These are phyloP conservation scores for Cicer judaicum DNA, from an alignment of 306 rosid genomes.

Conservation along the genomic window DNA sequence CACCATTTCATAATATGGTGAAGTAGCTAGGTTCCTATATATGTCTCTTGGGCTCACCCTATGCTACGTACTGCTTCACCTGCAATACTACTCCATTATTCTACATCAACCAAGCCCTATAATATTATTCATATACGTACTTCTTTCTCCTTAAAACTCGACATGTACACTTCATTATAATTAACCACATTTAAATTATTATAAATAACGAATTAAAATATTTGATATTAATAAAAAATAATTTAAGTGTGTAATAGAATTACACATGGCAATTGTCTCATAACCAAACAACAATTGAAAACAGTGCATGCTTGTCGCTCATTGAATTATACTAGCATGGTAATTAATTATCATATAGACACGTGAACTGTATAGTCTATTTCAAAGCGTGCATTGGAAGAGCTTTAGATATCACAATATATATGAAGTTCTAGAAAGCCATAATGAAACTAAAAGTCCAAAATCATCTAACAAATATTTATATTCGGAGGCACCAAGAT, in stretches of 20 bases:
- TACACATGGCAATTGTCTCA: too few species aligned
- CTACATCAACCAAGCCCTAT: not conserved
- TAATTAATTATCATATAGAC: slow-evolving; percentile 14
- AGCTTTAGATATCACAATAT: not conserved
- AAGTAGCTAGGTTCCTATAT: not conserved
- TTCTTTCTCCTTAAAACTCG: too few species aligned
- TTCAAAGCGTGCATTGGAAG: slow-evolving; percentile 31
- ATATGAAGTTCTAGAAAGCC: slow-evolving; percentile 21
- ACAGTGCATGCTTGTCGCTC: not conserved
- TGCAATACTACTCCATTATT: not conserved
- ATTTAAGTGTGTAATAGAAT: too few species aligned
- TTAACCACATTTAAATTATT: too few species aligned
- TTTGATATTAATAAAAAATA: too few species aligned
- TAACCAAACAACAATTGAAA: too few species aligned
- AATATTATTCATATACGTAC: too few species aligned
- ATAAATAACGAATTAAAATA: too few species aligned
- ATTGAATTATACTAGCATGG: not conserved
- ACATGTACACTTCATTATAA: too few species aligned
- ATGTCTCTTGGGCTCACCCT: not conserved
- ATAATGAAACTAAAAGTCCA: too few species aligned
- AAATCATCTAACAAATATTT: too few species aligned
- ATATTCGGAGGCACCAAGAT: too few species aligned
- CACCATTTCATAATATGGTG: slow-evolving; percentile 5
- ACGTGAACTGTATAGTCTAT: slow-evolving; percentile 36
- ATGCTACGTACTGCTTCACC: not conserved